Evolutionary conservation across 2,329 filamentous ascomycete species (phyloP), one percentile per base, ranked within the genome.

Genomic region (Talaromyces verruculosus): DNA sequence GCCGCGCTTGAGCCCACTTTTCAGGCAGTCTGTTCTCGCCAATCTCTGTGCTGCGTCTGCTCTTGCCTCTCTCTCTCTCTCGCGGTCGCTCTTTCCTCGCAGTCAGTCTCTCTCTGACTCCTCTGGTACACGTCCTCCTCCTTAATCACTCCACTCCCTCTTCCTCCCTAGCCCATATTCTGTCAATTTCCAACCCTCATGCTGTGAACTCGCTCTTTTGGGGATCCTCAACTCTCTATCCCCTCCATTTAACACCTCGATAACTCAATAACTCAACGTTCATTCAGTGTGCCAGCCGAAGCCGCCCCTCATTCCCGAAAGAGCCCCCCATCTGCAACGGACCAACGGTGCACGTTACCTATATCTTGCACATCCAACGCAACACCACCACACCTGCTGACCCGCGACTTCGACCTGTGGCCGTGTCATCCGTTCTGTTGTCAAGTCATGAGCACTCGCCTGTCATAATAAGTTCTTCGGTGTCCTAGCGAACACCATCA

Each of bases 391-490:
- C 33, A 57, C 53, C 53, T 37, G 47, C 51, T 58, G 49, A 58
- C 37, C 41, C 28, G 28, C 43, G 53, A 39, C 39, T 49, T 37
- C 37, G 19, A 30, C 37, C 11, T 47, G 51, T 57, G 49, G 15
- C 35, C n/a, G 39, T 47, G 39, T 57, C 49, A 57, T 57, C 39
- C 39, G 49, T 45, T 37, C 28, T 19, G 30, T 30, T 47, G 5
- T 17, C 37, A 64, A 64, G 62, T 64, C 62, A 64, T 64, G 62
- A 64, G 62, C 51, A 39, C 33, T 47, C 51, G 19, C 19, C 28
- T 39, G 39, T 37, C 33, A 11, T 19, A 35, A 43, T 63, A 45
- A 49, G 6, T 49, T n/a, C 39, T 47, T 47, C 8, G 28, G 41
- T 47, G 43, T 37, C 35, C 43, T 37, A 22, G 33, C 47, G 37